Evolutionary conservation across 2,329 filamentous ascomycete species (phyloP).

Genomic region (Alternaria viburni): DNA sequence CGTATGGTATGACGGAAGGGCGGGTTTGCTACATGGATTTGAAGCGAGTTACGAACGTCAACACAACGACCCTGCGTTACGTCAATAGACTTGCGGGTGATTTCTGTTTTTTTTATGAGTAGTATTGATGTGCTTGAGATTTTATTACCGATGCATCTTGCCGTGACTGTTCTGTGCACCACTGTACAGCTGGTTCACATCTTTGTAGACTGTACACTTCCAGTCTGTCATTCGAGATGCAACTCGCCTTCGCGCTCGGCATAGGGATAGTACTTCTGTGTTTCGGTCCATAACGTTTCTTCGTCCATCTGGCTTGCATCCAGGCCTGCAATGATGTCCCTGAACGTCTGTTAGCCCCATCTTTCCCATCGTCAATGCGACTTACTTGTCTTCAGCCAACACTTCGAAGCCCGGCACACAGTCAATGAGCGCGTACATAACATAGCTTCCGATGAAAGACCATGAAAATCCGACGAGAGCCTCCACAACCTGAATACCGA

Average conservation of each 20-base stretch:
- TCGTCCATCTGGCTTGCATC: conserved; percentile 61
- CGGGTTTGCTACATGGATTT: not conserved
- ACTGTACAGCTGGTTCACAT: not conserved
- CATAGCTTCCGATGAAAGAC: conserved; percentile 58
- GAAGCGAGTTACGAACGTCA: not conserved
- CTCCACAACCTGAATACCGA: conserved; percentile 60
- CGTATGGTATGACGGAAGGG: not conserved
- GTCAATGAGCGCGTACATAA: conserved; percentile 59
- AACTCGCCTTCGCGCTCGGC: conserved; percentile 36
- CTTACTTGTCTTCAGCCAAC: conserved; percentile 60
- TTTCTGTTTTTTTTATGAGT: not conserved
- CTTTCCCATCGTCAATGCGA: conserved; percentile 10
- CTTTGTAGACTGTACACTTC: not conserved
- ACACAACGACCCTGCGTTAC: not conserved
- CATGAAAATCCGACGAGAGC: conserved; percentile 59
- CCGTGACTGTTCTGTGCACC: not conserved
- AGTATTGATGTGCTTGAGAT: not conserved
- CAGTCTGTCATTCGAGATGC: conserved; percentile 28
- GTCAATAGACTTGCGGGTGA: not conserved
- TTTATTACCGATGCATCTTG: not conserved
- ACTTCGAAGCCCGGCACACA: conserved; percentile 61
- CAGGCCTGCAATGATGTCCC: conserved; percentile 56
- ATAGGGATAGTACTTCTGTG: conserved; percentile 46
- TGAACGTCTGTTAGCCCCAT: conserved; percentile 23
- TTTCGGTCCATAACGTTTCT: conserved; percentile 48